Evolutionary conservation across 176 grass and related monocot species (phyloP), one percentile per base, ranked within the genome.

Genomic region (Eleusine indica): DNA sequence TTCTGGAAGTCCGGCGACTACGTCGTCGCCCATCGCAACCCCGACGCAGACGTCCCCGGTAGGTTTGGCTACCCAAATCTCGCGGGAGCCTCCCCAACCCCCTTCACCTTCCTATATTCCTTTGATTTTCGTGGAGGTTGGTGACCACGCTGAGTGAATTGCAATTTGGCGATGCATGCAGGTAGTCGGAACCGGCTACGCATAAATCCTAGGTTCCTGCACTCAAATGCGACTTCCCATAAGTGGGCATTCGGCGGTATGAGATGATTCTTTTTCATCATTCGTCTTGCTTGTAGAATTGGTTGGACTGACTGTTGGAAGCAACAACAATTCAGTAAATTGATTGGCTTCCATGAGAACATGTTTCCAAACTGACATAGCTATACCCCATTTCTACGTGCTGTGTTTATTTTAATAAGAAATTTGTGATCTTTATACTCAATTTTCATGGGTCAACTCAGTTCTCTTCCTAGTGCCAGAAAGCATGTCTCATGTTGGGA

Each of bases 1-100:
- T 98, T 98, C 79, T 98, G 93, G 96, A 98, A 94, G 83, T 98
- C 96, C 42, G 96, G 96, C 9, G 93, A 98, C 70, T 98, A 98
- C 71, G 89, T 94, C 73, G 89, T 92, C 39, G 79, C 79, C 40
- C 88, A 42, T 58, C 76, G 91, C 62, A 89, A 94, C 41, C 76
- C 95, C 71, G 88, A 82, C 9, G 78, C 78, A 15, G 52, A 75
- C 60, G 62, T 41, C 38, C 89, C 83, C 49, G 86, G 91, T 86
- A 97, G 81, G 93, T 86, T 22, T 87, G 47, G 14, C 44, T 11
- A 35, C 67, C 42, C 9, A 63, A 85, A 82, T 71, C 53, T 68
- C 8, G 17, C 9, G 17, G 29, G 29, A 35, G n/a, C 58, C n/a
- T 10, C 21, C 37, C 7, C 44, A 2, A 11, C 44, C 16, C 62